Evolutionary conservation across 441 rosid genomes (phyloP), one percentile per base, ranked within the genome.

Genomic region (Isatis lusitanica): DNA sequence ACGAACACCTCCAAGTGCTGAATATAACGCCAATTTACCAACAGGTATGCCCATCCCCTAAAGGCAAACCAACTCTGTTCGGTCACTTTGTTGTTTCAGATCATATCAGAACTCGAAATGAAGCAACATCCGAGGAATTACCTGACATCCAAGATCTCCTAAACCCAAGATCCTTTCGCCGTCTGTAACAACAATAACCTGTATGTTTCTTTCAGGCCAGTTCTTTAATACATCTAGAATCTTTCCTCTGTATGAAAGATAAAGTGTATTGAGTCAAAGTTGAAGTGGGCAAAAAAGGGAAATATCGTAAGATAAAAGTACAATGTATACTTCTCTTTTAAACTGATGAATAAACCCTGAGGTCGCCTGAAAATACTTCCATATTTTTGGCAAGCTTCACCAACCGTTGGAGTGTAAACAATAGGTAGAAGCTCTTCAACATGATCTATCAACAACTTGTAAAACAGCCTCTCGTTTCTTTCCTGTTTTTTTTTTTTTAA

Each of bases 91-190:
- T 1, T 42, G 21, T 8, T 8, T 16, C 10, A 50, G 59, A 66
- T 51, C 66, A 51, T 30, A 63, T 50, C 21, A 60, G 26, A 59
- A 24, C 39, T 30, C 26, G 0, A 15, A 63, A 40, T 13, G 61
- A 60, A 64, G 51, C 15, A 42, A 51, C 0, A 21, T 63, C 8
- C 4, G 12, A 24, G 15, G 13, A 42, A 38, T 79, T 57, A 91
- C 98, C 91, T 93, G 98, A 83, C 98, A 88, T 16, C 98, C 98
- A 62, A 93, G 95, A 76, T 93, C 98, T 52, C 98, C 98, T 57
- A 93, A 86, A 35, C 98, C 98, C 79, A 91, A 82, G 35, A 93
- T 91, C 44, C 98, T 80, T 82, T 93, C 97, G 12, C 98, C 97
- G 12, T 93, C 98, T 15, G 98, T 93, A 46, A 93, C 98, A 60